A percentile compares a stretch with the other conserved stretches of the same genome.
Conservation (phyloP, 164 flowering plant genomes). For the Aristolochia californica region DNA sequence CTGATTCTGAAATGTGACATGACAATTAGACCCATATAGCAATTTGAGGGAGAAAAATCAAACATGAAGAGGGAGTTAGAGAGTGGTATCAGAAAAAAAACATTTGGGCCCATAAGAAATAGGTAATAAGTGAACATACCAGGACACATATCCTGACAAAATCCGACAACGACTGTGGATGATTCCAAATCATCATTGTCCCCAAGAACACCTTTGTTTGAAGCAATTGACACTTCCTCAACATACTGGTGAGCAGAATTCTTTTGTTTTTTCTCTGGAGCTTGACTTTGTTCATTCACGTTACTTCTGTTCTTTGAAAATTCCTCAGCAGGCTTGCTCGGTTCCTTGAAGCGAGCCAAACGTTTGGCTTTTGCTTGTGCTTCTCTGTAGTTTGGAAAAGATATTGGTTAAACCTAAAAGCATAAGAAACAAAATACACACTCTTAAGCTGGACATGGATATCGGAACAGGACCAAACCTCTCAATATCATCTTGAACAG, state of each 20-base stretch:
- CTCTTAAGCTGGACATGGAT: not conserved
- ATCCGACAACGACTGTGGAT: slow-evolving; percentile 48
- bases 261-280: slow-evolving; percentile 22
- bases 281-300: slow-evolving; percentile 20
- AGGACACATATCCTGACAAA: slow-evolving; percentile 97
- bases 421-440: not conserved
- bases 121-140: slow-evolving; percentile 34
- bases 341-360: slow-evolving; percentile 78
- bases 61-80: no score
- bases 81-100: not conserved
- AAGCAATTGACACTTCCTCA: slow-evolving; percentile 22
- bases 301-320: slow-evolving; percentile 20
- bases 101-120: not conserved
- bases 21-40: not conserved
- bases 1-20: slow-evolving; percentile 50
- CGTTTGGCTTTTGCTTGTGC: slow-evolving; percentile 78
- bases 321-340: slow-evolving; percentile 31
- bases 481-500: slow-evolving; percentile 36
- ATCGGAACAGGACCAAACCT: slow-evolving; percentile 1
- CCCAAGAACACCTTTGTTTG: slow-evolving; percentile 18
- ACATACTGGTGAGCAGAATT: slow-evolving; percentile 14
- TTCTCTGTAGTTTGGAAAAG: slow-evolving; percentile 37
- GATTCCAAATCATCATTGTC: slow-evolving; percentile 46
- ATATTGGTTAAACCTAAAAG: not conserved
- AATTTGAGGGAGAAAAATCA: not conserved